phyloP scores from a whole-genome alignment of 176 grass and related monocot genomes.

The Metroxylon sagu region DNA sequence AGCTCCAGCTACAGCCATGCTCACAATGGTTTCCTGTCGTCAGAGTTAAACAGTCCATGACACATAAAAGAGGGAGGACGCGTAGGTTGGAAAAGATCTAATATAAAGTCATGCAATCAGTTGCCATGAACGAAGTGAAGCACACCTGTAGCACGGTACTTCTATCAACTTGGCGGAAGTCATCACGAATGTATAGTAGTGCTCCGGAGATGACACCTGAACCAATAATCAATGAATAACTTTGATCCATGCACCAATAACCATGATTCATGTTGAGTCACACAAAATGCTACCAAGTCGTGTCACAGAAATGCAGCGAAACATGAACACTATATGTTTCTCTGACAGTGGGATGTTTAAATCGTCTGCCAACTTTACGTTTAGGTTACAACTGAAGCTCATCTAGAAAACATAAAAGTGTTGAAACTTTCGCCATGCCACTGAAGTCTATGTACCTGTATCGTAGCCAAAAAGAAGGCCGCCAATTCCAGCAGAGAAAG shows the following conservation, averaged over 20 bases:
- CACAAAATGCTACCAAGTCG: neutral
- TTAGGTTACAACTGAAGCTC: neutral
- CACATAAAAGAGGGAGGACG: neutral
- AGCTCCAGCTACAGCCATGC: slow-evolving; percentile 93
- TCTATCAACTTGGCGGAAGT: slow-evolving; percentile 55
- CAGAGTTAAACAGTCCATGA: neutral
- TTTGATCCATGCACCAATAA: no score
- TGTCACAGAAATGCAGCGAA: neutral
- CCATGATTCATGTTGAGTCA: neutral
- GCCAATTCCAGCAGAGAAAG: slow-evolving; percentile 80
- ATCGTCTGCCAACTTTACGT: no score
- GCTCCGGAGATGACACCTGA: slow-evolving; percentile 97
- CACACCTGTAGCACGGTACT: slow-evolving; percentile 66
- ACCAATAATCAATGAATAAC: neutral
- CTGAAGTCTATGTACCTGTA: slow-evolving; percentile 41
- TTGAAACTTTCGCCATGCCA: neutral
- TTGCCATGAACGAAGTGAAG: neutral
- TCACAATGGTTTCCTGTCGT: slow-evolving; percentile 90
- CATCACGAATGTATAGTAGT: slow-evolving; percentile 83
- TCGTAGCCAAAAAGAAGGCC: slow-evolving; percentile 97
- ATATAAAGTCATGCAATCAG: neutral
- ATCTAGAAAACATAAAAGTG: neutral
- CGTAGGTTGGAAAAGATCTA: neutral
- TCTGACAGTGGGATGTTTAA: no score
- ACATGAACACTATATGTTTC: no score